These are phyloP conservation scores for Neopestalotiopsis sp. DNA, from an alignment of 2,329 filamentous ascomycete species.

Conservation along the genomic window DNA sequence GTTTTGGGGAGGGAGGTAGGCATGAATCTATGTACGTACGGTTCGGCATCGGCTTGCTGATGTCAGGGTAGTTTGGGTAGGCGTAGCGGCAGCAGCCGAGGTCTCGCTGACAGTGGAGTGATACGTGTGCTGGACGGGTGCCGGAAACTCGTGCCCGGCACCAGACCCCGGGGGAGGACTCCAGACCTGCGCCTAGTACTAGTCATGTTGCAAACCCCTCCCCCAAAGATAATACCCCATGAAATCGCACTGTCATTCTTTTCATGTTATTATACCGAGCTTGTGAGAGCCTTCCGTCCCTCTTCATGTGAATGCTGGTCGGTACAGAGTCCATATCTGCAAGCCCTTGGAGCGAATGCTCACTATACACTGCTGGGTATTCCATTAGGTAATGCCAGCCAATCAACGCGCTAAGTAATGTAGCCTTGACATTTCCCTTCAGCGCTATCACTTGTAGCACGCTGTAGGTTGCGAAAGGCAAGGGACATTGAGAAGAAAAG, in stretches of 20 bases:
- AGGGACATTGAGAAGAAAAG: not conserved
- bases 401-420: not conserved
- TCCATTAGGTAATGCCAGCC: not conserved
- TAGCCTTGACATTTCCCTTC: not conserved
- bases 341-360: too few relatives aligned
- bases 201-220: not conserved
- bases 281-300: not conserved
- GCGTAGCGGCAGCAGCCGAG: conserved; percentile 1
- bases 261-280: not conserved
- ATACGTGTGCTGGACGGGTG: not conserved
- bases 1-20: not conserved
- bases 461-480: not conserved
- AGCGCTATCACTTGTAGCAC: not conserved
- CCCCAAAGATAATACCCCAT: not conserved
- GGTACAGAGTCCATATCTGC: not conserved
- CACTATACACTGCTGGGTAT: not conserved
- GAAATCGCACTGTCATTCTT: not conserved
- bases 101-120: not conserved
- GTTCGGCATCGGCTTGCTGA: conserved; percentile 13
- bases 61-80: conserved; percentile 6
- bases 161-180: not conserved
- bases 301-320: not conserved
- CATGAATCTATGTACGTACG: not conserved
- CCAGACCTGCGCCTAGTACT: not conserved
- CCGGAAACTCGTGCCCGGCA: not conserved